A percentile compares a stretch with the other conserved stretches of the same genome.
Conservation (phyloP, 1,284 basidiomycete species). For the Austroboletus novae-zelandiae region DNA sequence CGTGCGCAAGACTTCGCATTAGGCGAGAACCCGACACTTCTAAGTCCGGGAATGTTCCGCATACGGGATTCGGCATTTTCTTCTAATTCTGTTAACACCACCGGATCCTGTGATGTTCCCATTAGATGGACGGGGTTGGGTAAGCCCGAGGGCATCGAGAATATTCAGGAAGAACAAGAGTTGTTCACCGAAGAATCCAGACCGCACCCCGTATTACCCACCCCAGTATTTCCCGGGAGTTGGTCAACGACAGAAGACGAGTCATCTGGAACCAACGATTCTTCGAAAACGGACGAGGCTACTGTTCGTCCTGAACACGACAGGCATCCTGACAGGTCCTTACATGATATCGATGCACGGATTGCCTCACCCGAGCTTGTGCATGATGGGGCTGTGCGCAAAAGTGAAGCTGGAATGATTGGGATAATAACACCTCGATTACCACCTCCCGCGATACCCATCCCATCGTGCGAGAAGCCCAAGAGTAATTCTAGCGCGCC, state of each 20-base stretch:
- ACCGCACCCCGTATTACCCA: slow-evolving; percentile 9
- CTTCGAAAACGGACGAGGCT: slow-evolving; percentile 27
- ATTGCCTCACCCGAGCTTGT: slow-evolving; percentile 49
- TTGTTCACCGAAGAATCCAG: slow-evolving; percentile 24
- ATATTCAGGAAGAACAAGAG: slow-evolving; percentile 32
- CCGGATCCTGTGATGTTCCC: slow-evolving; percentile 44
- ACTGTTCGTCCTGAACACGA: slow-evolving; percentile 32
- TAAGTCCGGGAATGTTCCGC: slow-evolving; percentile 46
- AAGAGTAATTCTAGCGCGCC: slow-evolving; percentile 27
- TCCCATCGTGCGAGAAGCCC: slow-evolving; percentile 27
- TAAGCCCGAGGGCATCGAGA: slow-evolving; percentile 32
- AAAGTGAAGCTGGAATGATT: slow-evolving; percentile 55
- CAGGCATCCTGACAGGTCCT: slow-evolving; percentile 34
- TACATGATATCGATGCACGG: slow-evolving; percentile 48
- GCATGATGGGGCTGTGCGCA: slow-evolving; percentile 37
- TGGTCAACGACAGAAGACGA: slow-evolving; percentile 33
- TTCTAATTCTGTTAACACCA: slow-evolving; percentile 37
- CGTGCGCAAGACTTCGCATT: slow-evolving; percentile 20
- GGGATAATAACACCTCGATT: slow-evolving; percentile 40
- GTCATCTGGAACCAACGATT: slow-evolving; percentile 20
- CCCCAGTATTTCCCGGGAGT: slow-evolving; percentile 28
- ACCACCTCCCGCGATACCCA: slow-evolving; percentile 25
- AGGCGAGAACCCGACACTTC: slow-evolving; percentile 35
- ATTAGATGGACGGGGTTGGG: slow-evolving; percentile 52
- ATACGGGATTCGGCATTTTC: slow-evolving; percentile 55